Evolutionary conservation across 1,284 basidiomycete species (phyloP).

Genomic region (Leccinum fuscescens): DNA sequence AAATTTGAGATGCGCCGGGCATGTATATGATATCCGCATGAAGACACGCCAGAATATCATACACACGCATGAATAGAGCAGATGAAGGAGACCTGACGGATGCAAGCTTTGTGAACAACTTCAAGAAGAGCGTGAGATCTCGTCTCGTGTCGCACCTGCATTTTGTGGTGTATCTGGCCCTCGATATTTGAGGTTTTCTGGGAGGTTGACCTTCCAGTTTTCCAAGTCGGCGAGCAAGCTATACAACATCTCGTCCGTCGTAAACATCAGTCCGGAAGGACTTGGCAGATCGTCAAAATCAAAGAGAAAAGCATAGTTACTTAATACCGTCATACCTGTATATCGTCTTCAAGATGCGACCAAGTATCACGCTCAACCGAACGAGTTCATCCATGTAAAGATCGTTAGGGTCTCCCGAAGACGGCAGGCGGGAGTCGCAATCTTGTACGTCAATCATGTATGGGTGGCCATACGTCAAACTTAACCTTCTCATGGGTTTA

Average conservation of each 20-base stretch:
- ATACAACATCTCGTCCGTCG: constrained; percentile 76
- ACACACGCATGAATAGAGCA: constrained; percentile 83
- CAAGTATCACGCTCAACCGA: constrained; percentile 83
- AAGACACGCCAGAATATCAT: constrained; percentile 94
- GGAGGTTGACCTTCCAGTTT: constrained; percentile 73
- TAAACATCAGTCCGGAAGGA: constrained; percentile 80
- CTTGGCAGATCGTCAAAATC: constrained; percentile 39
- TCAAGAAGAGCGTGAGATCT: background rate
- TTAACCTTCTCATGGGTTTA: constrained; percentile 50
- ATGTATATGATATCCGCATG: constrained; percentile 89
- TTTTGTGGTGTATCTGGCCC: constrained; percentile 61
- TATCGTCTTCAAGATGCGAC: constrained; percentile 86
- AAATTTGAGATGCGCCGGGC: constrained; percentile 83
- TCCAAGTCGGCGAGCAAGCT: constrained; percentile 73
- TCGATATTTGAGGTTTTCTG: constrained; percentile 70
- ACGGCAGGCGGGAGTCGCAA: constrained; percentile 88
- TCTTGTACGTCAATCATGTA: constrained; percentile 92
- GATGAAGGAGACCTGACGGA: constrained; percentile 71
- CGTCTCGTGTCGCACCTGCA: constrained; percentile 51
- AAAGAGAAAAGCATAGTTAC: background rate
- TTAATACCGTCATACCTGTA: constrained; percentile 57
- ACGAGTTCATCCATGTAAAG: constrained; percentile 85
- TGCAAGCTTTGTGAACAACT: constrained; percentile 7
- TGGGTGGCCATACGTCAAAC: constrained; percentile 80
- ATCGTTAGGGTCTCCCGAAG: constrained; percentile 68